Evolutionary conservation across 768 basidiomycete species (phyloP), one percentile per base, ranked within the genome.

Genomic region (Rhizopogon vulgaris): DNA sequence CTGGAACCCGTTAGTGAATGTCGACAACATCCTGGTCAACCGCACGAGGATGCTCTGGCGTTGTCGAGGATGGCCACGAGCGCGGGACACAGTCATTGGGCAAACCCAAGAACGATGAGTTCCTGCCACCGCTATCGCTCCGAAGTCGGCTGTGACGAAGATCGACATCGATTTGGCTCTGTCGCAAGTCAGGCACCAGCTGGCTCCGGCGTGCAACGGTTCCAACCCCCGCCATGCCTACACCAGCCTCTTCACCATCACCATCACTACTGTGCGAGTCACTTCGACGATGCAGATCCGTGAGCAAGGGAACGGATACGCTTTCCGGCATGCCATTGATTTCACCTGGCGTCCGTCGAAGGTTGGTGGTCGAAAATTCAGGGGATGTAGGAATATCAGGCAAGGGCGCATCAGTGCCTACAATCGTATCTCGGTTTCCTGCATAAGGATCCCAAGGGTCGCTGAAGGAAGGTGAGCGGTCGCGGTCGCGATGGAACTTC

Each of bases 201-300:
- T 57, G 38, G 53, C 71, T 66, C 24, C 70, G 62, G 3, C 73
- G 58, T 28, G 66, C 67, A 4, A 68, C 70, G 2, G 77, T 78
- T 11, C 77, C 77, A 8, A 78, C 55, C 8, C 77, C 77, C 9
- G 72, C 71, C 78, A 78, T 76, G 17, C 73, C 69, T 51, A 38
- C 38, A 30, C 54, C 68, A 38, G 61, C 65, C 50, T 67, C 65
- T 1, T 47, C 58, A 22, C 25, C 4, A n/a, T 60, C 63, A 18
- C 49, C 17, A 42, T 45, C 48, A 46, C 38, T 54, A 39, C 37
- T 42, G n/a, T 38, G 51, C 28, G 59, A 56, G 45, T 58, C 52
- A 27, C 17, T 49, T 39, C 52, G 47, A 37, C 69, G 68, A 46
- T 61, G 54, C 14, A 54, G 41, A 39, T 71, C 64, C 47, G 59